These are phyloP conservation scores for Yamadazyma jaroonii DNA, from an alignment of 1,139 yeast genomes.

Conservation along the genomic window DNA sequence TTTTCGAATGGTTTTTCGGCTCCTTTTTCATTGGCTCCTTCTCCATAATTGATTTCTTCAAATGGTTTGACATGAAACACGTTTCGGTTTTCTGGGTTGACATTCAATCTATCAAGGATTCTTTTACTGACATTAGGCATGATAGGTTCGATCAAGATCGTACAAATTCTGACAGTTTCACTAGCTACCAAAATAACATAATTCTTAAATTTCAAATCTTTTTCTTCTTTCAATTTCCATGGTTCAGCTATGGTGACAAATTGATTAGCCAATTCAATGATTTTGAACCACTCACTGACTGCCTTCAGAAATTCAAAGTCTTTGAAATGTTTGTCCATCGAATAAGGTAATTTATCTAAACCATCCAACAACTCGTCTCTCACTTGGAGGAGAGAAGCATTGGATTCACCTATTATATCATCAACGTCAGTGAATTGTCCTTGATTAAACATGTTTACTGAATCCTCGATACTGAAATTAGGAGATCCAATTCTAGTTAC, in stretches of 20 bases:
- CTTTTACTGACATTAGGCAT: conserved; percentile 61
- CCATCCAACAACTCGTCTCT: conserved; percentile 18
- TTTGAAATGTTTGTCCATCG: conserved; percentile 42
- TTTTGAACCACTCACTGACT: conserved; percentile 58
- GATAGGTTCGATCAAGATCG: conserved; percentile 68
- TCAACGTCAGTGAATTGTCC: conserved; percentile 27
- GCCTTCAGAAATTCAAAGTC: conserved; percentile 60
- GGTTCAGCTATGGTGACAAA: conserved; percentile 62
- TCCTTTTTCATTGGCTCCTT: conserved; percentile 26
- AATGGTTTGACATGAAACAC: conserved; percentile 53
- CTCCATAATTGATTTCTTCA: conserved; percentile 38
- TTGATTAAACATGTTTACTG: conserved; percentile 25
- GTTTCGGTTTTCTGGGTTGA: conserved; percentile 18
- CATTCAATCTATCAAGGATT: conserved; percentile 59
- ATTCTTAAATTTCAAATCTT: conserved; percentile 33
- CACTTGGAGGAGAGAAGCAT: conserved; percentile 16
- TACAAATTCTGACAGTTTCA: conserved; percentile 66
- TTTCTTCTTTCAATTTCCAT: conserved; percentile 42
- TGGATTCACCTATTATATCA: conserved; percentile 14
- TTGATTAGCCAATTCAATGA: conserved; percentile 60
- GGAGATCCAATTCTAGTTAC: conserved; percentile 71
- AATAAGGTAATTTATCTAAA: conserved; percentile 19
- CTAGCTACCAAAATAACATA: conserved; percentile 60
- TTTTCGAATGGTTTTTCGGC: conserved; percentile 4
- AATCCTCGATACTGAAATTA: conserved; percentile 57